phyloP scores from a whole-genome alignment of 768 basidiomycete genomes.

The Hysterangium stoloniferum region DNA sequence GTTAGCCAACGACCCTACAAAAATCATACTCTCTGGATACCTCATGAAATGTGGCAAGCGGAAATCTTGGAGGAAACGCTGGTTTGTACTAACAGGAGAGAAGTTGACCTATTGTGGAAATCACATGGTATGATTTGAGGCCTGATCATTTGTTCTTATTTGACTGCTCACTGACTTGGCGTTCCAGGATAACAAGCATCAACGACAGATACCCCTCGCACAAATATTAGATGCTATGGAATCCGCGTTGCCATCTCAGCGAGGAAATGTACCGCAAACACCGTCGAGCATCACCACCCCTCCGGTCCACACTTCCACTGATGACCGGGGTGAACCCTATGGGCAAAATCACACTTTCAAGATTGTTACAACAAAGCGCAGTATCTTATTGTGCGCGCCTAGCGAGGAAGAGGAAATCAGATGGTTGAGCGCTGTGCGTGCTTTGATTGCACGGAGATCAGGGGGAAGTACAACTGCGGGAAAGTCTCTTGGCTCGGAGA shows the following conservation, averaged over 20 bases:
- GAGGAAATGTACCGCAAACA: slow-evolving; percentile 24
- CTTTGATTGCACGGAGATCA: slow-evolving; percentile 70
- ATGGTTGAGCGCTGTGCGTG: slow-evolving; percentile 93
- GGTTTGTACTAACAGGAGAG: slow-evolving; percentile 91
- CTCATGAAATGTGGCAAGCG: slow-evolving; percentile 96
- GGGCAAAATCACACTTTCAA: slow-evolving; percentile 63
- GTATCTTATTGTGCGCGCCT: slow-evolving; percentile 84
- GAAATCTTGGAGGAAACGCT: slow-evolving; percentile 92
- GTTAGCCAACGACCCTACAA: slow-evolving; percentile 50
- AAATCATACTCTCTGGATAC: slow-evolving; percentile 82
- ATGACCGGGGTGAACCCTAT: slow-evolving; percentile 42
- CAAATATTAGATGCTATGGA: slow-evolving; percentile 91
- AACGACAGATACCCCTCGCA: slow-evolving; percentile 76
- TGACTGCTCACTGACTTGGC: neutral
- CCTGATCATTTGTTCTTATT: neutral
- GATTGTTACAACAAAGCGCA: slow-evolving; percentile 90
- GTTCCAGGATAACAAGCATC: slow-evolving; percentile 77
- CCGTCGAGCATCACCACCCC: slow-evolving; percentile 27
- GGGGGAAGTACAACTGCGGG: slow-evolving; percentile 16
- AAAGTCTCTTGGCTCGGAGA: neutral
- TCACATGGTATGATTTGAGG: slow-evolving; percentile 76
- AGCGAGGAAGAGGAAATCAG: slow-evolving; percentile 97
- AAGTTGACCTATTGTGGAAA: slow-evolving; percentile 82
- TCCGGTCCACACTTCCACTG: slow-evolving; percentile 25
- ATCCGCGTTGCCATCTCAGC: slow-evolving; percentile 56